phyloP scores from a whole-genome alignment of 1,284 basidiomycete genomes.

The Porogramme epimiltina region DNA sequence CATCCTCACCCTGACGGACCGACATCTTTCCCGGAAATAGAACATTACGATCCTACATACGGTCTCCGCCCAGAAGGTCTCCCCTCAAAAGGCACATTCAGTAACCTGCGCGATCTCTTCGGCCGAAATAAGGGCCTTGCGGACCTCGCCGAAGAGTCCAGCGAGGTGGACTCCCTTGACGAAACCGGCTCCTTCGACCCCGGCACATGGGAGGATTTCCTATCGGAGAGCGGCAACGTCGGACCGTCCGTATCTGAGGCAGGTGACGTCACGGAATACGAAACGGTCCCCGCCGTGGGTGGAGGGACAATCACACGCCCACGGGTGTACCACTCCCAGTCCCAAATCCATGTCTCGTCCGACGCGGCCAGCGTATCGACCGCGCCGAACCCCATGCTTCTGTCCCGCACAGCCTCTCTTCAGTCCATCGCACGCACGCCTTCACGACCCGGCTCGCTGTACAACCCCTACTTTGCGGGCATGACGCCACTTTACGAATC shows the following conservation, averaged over 20 bases:
- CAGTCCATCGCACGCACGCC: conserved; percentile 15
- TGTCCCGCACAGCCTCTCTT: conserved; percentile 13
- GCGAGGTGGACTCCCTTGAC: conserved; percentile 42
- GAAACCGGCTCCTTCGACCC: conserved; percentile 62
- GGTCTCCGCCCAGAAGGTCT: conserved; percentile 93
- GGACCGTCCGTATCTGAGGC: conserved; percentile 31
- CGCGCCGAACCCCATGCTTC: background rate
- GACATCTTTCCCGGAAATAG: conserved; percentile 78
- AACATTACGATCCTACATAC: conserved; percentile 95
- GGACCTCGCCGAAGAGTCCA: conserved; percentile 75
- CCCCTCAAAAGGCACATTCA: conserved; percentile 74
- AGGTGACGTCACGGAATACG: conserved; percentile 35
- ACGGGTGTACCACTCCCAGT: conserved; percentile 61
- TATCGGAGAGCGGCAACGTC: conserved; percentile 37
- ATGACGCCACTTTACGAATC: conserved; percentile 25
- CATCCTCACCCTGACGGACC: conserved; percentile 38
- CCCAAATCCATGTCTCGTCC: conserved; percentile 34
- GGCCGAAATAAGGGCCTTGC: conserved; percentile 67
- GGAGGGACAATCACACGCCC: conserved; percentile 66
- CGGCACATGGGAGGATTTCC: conserved; percentile 63
- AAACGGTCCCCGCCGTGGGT: conserved; percentile 61
- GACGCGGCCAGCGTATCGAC: background rate
- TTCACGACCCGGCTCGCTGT: conserved; percentile 27
- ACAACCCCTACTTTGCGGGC: conserved; percentile 36
- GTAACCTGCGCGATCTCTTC: conserved; percentile 73